Evolutionary conservation across 495 filamentous ascomycete species (phyloP).

Genomic region (Aspergillus incahuasiensis): DNA sequence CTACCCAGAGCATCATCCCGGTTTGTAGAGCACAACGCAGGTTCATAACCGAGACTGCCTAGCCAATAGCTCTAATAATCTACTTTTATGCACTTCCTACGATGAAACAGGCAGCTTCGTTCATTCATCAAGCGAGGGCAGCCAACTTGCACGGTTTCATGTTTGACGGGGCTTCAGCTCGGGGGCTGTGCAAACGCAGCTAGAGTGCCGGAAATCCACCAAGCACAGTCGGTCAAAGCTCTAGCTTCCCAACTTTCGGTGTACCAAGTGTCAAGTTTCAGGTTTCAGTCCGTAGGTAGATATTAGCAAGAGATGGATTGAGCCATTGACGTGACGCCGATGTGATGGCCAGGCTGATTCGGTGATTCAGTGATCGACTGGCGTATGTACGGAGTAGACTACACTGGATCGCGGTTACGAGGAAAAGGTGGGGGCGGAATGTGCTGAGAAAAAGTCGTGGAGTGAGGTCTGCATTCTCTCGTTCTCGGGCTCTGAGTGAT

Average conservation of each 20-base stretch:
- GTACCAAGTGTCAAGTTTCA: not conserved
- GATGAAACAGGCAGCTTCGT: not conserved
- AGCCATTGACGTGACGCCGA: too few species aligned
- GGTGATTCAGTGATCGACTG: not conserved
- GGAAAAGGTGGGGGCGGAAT: not conserved
- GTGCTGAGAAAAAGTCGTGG: not conserved
- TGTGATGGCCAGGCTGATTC: not conserved
- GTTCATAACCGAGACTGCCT: too few species aligned
- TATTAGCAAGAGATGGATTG: not conserved
- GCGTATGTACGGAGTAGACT: not conserved
- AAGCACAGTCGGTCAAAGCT: not conserved
- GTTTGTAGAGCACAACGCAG: too few species aligned
- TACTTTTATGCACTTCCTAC: not conserved
- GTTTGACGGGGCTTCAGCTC: slow-evolving; percentile 2
- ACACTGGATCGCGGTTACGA: not conserved
- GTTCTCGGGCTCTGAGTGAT: not conserved
- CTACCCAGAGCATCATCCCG: not conserved
- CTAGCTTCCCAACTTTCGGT: not conserved
- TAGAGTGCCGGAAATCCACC: not conserved
- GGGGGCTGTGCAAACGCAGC: slow-evolving; percentile 8
- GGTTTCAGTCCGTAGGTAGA: not conserved
- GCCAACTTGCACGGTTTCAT: not conserved
- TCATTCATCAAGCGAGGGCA: not conserved
- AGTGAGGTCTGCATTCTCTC: not conserved
- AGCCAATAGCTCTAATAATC: too few species aligned